Conservation (phyloP, 2,329 filamentous ascomycete species). For the Talaromyces piceae region DNA sequence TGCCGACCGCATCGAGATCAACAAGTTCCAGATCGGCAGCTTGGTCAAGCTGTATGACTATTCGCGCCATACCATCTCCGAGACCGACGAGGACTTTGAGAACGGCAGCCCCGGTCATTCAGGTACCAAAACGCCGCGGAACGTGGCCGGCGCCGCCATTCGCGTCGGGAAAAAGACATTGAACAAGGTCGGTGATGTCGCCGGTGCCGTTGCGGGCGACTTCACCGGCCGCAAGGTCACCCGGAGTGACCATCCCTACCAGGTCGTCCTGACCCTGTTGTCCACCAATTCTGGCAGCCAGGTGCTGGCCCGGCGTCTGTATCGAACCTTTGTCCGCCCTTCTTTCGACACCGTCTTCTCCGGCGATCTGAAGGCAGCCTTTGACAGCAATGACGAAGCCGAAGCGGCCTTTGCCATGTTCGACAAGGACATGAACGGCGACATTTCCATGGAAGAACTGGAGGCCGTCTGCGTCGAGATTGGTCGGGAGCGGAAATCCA, state of each 20-base stretch:
- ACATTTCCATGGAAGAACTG: slow-evolving; percentile 91
- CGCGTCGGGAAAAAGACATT: slow-evolving; percentile 68
- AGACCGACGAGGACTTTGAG: slow-evolving; percentile 71
- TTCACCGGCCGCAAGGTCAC: slow-evolving; percentile 70
- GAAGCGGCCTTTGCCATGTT: slow-evolving; percentile 87
- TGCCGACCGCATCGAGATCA: slow-evolving; percentile 79
- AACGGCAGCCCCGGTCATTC: slow-evolving; percentile 36
- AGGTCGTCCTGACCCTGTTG: slow-evolving; percentile 74
- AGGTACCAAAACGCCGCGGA: slow-evolving; percentile 67
- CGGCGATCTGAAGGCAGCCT: slow-evolving; percentile 71
- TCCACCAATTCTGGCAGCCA: slow-evolving; percentile 67
- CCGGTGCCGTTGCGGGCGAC: slow-evolving; percentile 79
- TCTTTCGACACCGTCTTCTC: slow-evolving; percentile 68
- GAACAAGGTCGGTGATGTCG: slow-evolving; percentile 75
- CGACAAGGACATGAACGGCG: slow-evolving; percentile 92
- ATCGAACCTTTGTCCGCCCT: slow-evolving; percentile 72
- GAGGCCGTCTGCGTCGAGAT: slow-evolving; percentile 92
- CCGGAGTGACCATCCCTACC: slow-evolving; percentile 68
- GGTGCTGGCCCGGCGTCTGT: slow-evolving; percentile 77
- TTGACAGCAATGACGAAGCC: slow-evolving; percentile 75
- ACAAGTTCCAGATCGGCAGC: slow-evolving; percentile 77
- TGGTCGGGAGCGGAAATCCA: slow-evolving; percentile 87
- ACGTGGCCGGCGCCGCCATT: slow-evolving; percentile 59
- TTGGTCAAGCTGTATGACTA: slow-evolving; percentile 58
- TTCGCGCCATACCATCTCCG: slow-evolving; percentile 56